A percentile compares a stretch with the other conserved stretches of the same genome.
Evolutionary conservation across 2,329 filamentous ascomycete species (phyloP).

Genomic region (Thielaviopsis cerberus): DNA sequence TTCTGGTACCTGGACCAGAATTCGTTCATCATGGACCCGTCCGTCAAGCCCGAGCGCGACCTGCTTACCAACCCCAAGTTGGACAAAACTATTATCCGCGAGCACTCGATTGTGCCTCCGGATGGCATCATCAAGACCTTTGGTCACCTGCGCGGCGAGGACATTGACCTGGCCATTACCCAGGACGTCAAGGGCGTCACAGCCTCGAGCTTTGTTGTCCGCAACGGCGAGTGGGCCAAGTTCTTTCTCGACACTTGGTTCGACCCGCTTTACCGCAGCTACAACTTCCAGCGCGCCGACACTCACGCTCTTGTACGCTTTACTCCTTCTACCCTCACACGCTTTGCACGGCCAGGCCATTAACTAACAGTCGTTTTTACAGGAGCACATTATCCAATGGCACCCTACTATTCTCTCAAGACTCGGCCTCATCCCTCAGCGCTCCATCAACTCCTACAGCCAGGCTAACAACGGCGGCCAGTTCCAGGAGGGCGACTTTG

Average conservation of each 20-base stretch:
- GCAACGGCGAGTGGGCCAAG: slow-evolving; percentile 74
- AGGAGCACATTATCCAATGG: slow-evolving; percentile 89
- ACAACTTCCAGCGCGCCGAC: slow-evolving; percentile 94
- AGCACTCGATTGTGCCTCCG: slow-evolving; percentile 74
- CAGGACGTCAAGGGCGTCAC: slow-evolving; percentile 70
- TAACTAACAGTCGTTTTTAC: background rate
- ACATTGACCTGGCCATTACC: slow-evolving; percentile 65
- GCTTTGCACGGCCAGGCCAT: too few species aligned
- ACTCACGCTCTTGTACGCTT: slow-evolving; percentile 62
- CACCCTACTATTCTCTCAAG: slow-evolving; percentile 88
- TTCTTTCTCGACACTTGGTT: slow-evolving; percentile 94
- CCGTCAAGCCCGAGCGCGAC: slow-evolving; percentile 47
- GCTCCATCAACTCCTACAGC: slow-evolving; percentile 63
- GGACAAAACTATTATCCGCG: slow-evolving; percentile 64
- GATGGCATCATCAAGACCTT: slow-evolving; percentile 97
- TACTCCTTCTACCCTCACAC: background rate
- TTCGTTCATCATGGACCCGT: slow-evolving; percentile 73
- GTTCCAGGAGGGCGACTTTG: slow-evolving; percentile 70
- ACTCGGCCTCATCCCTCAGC: slow-evolving; percentile 75
- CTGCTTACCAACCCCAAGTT: slow-evolving; percentile 50
- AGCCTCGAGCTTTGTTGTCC: slow-evolving; percentile 59
- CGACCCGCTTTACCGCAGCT: slow-evolving; percentile 78
- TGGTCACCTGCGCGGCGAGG: slow-evolving; percentile 53
- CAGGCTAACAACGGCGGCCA: slow-evolving; percentile 34
- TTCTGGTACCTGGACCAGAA: slow-evolving; percentile 79